Conservation (phyloP, 352 stramenopile species). For the Aphanomyces invadans region DNA sequence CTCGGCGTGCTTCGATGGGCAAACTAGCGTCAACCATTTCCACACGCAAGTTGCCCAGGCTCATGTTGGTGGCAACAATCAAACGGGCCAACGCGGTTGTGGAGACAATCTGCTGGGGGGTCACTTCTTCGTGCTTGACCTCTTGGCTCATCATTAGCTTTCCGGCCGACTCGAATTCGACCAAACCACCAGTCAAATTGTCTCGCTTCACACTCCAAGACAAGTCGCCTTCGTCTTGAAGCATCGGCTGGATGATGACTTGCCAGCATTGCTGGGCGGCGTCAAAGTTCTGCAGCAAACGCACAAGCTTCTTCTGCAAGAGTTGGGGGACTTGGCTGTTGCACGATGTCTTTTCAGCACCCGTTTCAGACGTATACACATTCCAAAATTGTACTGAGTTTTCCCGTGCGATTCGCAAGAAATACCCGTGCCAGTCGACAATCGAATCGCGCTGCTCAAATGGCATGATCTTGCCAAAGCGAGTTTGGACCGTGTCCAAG, state of each 20-base stretch:
- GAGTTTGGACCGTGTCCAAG: slow-evolving; percentile 46
- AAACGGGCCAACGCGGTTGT: background rate
- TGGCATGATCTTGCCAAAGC: slow-evolving; percentile 46
- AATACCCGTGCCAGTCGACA: slow-evolving; percentile 33
- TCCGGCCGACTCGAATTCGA: slow-evolving; percentile 58
- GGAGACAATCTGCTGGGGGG: background rate
- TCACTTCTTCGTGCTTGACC: slow-evolving; percentile 1
- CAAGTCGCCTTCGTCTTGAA: slow-evolving; percentile 26
- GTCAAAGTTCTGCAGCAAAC: slow-evolving; percentile 61
- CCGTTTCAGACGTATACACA: slow-evolving; percentile 47
- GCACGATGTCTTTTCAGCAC: slow-evolving; percentile 23
- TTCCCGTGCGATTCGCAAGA: slow-evolving; percentile 36
- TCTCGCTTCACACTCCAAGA: slow-evolving; percentile 55
- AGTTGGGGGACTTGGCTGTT: slow-evolving; percentile 14
- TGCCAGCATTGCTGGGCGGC: slow-evolving; percentile 56
- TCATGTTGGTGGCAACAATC: slow-evolving; percentile 44
- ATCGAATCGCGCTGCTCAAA: slow-evolving; percentile 16
- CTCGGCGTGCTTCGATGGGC: slow-evolving; percentile 43
- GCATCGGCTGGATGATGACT: slow-evolving; percentile 37
- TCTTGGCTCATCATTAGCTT: slow-evolving; percentile 24
- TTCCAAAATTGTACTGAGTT: slow-evolving; percentile 55
- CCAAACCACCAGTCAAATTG: slow-evolving; percentile 57
- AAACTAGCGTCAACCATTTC: slow-evolving; percentile 53
- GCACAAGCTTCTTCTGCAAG: slow-evolving; percentile 65
- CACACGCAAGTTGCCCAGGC: slow-evolving; percentile 54